Evolutionary conservation across 116 monocot species (phyloP), one percentile per base, ranked within the genome.

Genomic region (Phalaenopsis hybrid): DNA sequence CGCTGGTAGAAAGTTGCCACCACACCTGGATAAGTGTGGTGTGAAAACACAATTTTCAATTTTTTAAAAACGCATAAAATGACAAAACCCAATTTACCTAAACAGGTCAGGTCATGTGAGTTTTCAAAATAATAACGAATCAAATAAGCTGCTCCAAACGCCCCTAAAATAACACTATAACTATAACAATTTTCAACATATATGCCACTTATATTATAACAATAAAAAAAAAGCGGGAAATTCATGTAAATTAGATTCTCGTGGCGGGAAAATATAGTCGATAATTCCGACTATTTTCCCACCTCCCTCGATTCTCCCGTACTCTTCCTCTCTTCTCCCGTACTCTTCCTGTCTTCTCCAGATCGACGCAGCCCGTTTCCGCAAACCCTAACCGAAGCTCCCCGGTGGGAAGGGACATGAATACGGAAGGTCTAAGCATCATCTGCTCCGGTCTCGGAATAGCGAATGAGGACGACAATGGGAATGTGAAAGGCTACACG

Each of bases 391-490:
- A 44, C 21, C 49, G 28, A 0, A 55, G 25, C 31, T 46, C 4
- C 37, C 7, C 20, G 59, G 25, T 48, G 72, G 52, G 61, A 48
- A 37, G 63, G 41, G 57, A 48, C 11, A 94, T 94, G 94, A 90
- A 91, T 81, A 83, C 86, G 12, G 89, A 88, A 44, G 89, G 88
- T 33, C 89, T 99, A 25, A 85, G 89, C 46, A 12, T 83, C 79
- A 88, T 93, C 78, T 99, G 95, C 82, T 82, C 84, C 4, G 95
- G 92, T 57, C 85, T 81, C 76, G 85, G 90, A 45, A 84, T 85
- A 4, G 95, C 93, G 85, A 85, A 89, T 76, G 88, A 95, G 87
- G 90, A 91, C 83, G 89, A 85, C 9, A 81, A 85, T 57, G 92
- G 93, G 11, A 76, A 57, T 37, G 61, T 92, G 13, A 85, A 77